Evolutionary conservation across 805 yeast species (phyloP).

Genomic region (Candida koratica): DNA sequence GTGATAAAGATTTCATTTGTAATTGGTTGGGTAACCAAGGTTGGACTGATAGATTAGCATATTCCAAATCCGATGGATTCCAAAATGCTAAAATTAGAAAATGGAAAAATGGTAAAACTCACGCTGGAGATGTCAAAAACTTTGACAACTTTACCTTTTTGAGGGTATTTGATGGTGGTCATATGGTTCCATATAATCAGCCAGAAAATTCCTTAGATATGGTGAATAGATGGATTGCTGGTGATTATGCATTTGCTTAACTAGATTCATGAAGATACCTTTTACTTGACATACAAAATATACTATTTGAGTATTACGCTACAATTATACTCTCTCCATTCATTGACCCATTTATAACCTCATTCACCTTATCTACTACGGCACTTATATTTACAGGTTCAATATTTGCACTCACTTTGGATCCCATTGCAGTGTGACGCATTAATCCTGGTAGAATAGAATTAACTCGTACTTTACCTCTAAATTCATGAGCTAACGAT

Average conservation of each 20-base stretch:
- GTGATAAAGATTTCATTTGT: constrained; percentile 45
- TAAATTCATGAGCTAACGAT: constrained; percentile 57
- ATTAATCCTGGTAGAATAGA: constrained; percentile 66
- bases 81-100: constrained; percentile 25
- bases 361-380: constrained; percentile 27
- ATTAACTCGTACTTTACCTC: constrained; percentile 56
- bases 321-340: constrained; percentile 27
- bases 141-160: constrained; percentile 72
- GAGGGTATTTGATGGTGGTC: constrained; percentile 87
- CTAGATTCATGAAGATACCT: no score
- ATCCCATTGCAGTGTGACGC: constrained; percentile 64
- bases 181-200: constrained; percentile 92
- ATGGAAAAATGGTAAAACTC: constrained; percentile 38
- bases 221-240: constrained; percentile 82
- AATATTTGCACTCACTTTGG: constrained; percentile 22
- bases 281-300: no score
- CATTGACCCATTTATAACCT: constrained; percentile 20
- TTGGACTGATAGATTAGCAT: constrained; percentile 35
- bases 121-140: constrained; percentile 74
- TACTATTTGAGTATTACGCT: no score
- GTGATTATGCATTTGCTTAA: constrained; percentile 44
- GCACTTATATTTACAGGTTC: constrained; percentile 21
- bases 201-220: constrained; percentile 73
- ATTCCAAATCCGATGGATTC: constrained; percentile 19
- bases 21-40: constrained; percentile 45